These are phyloP conservation scores for Linum usitatissimum DNA, from an alignment of 345 rosid genomes.

Conservation along the genomic window DNA sequence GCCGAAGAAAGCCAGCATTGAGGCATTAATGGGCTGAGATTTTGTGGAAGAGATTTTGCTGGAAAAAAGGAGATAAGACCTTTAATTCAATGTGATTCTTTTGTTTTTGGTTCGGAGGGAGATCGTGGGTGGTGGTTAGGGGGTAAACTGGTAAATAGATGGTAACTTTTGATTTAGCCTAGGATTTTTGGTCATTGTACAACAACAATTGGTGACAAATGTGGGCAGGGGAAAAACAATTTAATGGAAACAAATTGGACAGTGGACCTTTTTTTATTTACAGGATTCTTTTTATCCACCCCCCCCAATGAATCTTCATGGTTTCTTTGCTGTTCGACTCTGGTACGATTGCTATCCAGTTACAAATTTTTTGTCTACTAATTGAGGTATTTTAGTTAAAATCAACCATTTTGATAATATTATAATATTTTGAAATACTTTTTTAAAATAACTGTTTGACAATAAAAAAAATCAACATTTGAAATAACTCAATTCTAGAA, in stretches of 20 bases:
- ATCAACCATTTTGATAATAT: too few relatives aligned
- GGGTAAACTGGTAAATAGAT: background rate
- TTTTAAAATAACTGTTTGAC: too few relatives aligned
- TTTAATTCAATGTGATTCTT: conserved; percentile 5
- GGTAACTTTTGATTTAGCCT: background rate
- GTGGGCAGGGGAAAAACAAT: background rate
- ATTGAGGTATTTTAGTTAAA: too few relatives aligned
- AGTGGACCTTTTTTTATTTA: background rate
- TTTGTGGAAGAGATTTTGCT: conserved; percentile 19
- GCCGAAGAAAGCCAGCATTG: conserved; percentile 60
- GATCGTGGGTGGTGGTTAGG: background rate
- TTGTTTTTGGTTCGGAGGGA: background rate
- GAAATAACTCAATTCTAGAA: too few relatives aligned
- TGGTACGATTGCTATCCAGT: too few relatives aligned
- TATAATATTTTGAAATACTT: too few relatives aligned
- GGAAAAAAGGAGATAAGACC: conserved; percentile 13
- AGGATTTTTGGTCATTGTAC: background rate
- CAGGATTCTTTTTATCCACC: background rate
- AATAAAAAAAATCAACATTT: too few relatives aligned
- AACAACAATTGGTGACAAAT: background rate
- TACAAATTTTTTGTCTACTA: too few relatives aligned
- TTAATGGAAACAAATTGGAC: background rate
- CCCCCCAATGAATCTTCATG: background rate
- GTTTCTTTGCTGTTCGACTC: too few relatives aligned
- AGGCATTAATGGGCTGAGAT: conserved; percentile 37